Conservation (phyloP, 208 protist genomes). For the Leishmania turanica region DNA sequence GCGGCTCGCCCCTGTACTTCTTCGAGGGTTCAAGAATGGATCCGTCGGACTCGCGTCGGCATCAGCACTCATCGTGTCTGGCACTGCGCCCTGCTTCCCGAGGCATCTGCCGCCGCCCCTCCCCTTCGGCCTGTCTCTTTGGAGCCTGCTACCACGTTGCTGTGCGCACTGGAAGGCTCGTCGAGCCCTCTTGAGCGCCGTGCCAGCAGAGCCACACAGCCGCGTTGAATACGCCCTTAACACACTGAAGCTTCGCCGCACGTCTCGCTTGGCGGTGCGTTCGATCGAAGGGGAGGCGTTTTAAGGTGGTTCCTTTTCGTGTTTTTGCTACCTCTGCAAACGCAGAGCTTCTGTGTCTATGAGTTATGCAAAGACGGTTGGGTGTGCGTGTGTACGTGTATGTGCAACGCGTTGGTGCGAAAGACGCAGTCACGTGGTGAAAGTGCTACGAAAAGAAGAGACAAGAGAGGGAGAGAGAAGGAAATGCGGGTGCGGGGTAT, state of each 20-base stretch:
- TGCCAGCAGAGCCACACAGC: not conserved
- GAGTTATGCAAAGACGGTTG: not conserved
- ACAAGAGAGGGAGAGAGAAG: not conserved
- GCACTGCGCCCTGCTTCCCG: not conserved
- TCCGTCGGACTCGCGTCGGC: constrained; percentile 9
- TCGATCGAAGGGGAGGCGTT: not conserved
- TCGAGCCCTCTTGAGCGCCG: not conserved
- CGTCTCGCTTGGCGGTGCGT: not conserved
- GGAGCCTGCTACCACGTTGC: not conserved
- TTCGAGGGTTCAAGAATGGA: constrained; percentile 26
- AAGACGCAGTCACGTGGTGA: not conserved
- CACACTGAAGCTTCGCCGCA: not conserved
- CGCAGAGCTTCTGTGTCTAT: not conserved
- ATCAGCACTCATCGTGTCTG: constrained; percentile 3
- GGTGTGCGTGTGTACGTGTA: constrained; percentile 15
- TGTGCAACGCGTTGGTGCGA: constrained; percentile 1
- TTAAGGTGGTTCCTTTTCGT: not conserved
- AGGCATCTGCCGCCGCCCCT: not conserved
- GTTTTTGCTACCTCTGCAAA: not conserved
- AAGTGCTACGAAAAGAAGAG: not conserved
- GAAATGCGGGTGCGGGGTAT: not conserved
- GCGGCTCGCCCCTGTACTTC: not conserved
- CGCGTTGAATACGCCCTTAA: not conserved
- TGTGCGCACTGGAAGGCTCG: not conserved
- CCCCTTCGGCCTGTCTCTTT: not conserved